These are phyloP conservation scores for Microthlaspi erraticum DNA, from an alignment of 345 rosid genomes.

Conservation along the genomic window DNA sequence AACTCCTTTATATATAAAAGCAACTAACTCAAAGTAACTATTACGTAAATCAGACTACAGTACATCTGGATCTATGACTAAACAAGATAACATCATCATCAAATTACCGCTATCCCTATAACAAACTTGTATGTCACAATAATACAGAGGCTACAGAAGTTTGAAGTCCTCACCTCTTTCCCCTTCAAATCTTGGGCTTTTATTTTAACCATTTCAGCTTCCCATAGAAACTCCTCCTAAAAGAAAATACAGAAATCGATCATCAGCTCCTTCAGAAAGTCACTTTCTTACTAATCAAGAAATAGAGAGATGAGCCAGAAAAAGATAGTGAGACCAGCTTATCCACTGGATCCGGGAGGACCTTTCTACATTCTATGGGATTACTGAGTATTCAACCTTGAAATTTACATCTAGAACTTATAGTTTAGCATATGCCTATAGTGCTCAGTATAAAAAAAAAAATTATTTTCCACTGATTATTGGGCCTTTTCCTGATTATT, in stretches of 20 bases:
- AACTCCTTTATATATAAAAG: slow-evolving; percentile 16
- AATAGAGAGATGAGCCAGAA: slow-evolving; percentile 10
- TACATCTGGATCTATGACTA: slow-evolving; percentile 27
- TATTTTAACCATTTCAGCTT: slow-evolving; percentile 96
- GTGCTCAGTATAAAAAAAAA: neutral
- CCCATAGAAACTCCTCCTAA: slow-evolving; percentile 98
- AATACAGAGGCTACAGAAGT: slow-evolving; percentile 32
- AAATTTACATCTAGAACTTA: slow-evolving; percentile 15
- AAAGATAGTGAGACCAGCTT: slow-evolving; percentile 28
- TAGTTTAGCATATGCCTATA: slow-evolving; percentile 8
- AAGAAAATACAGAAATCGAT: slow-evolving; percentile 33
- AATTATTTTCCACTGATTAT: slow-evolving; percentile 10
- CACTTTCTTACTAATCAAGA: slow-evolving; percentile 21
- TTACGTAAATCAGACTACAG: slow-evolving; percentile 27
- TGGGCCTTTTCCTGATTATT: slow-evolving; percentile 16
- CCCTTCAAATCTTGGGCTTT: slow-evolving; percentile 98
- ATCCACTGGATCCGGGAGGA: slow-evolving; percentile 29
- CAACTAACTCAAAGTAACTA: slow-evolving; percentile 25
- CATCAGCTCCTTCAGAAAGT: slow-evolving; percentile 27
- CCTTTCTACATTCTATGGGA: slow-evolving; percentile 23
- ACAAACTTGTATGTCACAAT: slow-evolving; percentile 22
- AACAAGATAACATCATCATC: slow-evolving; percentile 16
- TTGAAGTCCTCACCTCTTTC: slow-evolving; percentile 78
- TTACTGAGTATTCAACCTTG: slow-evolving; percentile 29
- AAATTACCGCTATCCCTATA: slow-evolving; percentile 10